Evolutionary conservation across 163 green algal species (phyloP), one percentile per base, ranked within the genome.

Genomic region (Scenedesmus sp.): DNA sequence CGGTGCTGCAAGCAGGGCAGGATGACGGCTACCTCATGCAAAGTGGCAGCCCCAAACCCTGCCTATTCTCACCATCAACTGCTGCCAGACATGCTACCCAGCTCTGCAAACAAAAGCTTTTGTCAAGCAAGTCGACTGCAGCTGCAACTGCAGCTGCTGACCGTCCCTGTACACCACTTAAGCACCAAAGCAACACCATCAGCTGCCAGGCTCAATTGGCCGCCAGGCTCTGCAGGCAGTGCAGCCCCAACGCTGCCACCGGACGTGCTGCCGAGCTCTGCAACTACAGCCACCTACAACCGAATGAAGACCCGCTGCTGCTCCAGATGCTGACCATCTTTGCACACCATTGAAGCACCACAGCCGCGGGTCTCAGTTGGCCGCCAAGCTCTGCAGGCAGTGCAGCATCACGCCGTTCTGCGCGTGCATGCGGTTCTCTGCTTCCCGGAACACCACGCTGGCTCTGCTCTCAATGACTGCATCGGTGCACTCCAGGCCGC

Each of bases 391-490:
- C 70, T 93, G 87, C 87, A 96, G 34, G 88, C 94, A 96, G 92
- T 99, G 97, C 84, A 99, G 91, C 96, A 99, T 97, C 88, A 99
- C 95, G 87, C 96, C 98, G 74, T 99, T 99, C 95, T 99, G 98
- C 1, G 98, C 98, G 91, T 99, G 98, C 98, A 99, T 99, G 87
- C 98, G 93, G 96, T 99, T 99, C 94, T 99, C 98, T 34, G 98
- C 98, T 93, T 99, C 91, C 87, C 95, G 92, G 90, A 97, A 97
- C 92, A 97, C 96, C 56, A 97, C 94, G 26, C 93, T 97, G 89
- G 96, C 95, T 6, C 90, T 46, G 15, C 94, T 94, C 95, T 99
- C 98, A 77, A 99, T 98, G n/a, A 99, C 98, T 12, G 92, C 98
- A 90, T 99, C 98, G 4, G 97, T 99, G 79, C 95, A 97, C 95